Conservation (phyloP, 371 early-diverging fungal species). For the Mortierella sp. region DNA sequence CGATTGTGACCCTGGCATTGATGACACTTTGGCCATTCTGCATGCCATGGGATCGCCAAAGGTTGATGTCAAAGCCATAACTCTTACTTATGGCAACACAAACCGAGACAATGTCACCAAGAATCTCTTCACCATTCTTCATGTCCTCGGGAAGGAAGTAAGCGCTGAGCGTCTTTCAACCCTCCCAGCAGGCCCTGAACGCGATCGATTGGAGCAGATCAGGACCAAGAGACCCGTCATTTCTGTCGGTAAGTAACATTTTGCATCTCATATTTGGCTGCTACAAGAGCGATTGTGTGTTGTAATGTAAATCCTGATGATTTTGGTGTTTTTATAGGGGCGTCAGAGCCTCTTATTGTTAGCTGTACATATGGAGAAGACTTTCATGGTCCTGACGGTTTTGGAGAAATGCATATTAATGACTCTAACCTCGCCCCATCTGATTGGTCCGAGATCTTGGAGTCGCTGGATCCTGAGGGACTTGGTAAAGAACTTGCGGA, state of each 20-base stretch:
- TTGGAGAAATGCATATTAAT: slow-evolving; percentile 61
- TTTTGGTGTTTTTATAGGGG: slow-evolving; percentile 48
- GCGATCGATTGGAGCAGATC: slow-evolving; percentile 44
- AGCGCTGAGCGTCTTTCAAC: slow-evolving; percentile 52
- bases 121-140: slow-evolving; percentile 54
- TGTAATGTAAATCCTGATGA: neutral
- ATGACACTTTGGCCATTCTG: slow-evolving; percentile 67
- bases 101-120: slow-evolving; percentile 42
- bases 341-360: slow-evolving; percentile 57
- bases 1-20: slow-evolving; percentile 62
- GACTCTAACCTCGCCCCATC: slow-evolving; percentile 58
- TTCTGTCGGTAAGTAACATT: slow-evolving; percentile 58
- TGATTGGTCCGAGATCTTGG: slow-evolving; percentile 58
- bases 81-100: slow-evolving; percentile 67
- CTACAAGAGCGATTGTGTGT: neutral
- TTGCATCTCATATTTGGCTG: neutral
- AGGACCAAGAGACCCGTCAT: slow-evolving; percentile 55
- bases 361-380: slow-evolving; percentile 54
- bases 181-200: slow-evolving; percentile 25
- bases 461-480: slow-evolving; percentile 35
- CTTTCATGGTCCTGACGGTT: slow-evolving; percentile 66
- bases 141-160: slow-evolving; percentile 52
- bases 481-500: slow-evolving; percentile 38
- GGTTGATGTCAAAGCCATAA: slow-evolving; percentile 64
- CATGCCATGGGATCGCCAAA: slow-evolving; percentile 62